Evolutionary conservation across 2,329 filamentous ascomycete species (phyloP), one percentile per base, ranked within the genome.

Genomic region (Eutypella sp.): DNA sequence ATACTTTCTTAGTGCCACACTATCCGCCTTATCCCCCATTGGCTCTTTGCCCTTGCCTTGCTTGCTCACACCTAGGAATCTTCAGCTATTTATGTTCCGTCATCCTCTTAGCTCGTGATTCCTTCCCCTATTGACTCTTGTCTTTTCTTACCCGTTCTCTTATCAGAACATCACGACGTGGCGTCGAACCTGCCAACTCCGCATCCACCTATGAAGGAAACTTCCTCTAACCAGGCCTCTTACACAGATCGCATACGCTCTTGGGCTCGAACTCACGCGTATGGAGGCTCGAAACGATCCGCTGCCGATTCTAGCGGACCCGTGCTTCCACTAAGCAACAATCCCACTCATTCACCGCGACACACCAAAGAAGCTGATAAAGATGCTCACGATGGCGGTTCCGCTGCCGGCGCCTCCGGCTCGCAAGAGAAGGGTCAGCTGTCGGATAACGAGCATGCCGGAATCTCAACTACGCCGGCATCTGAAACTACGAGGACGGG

Each of bases 121-220:
- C 31, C 31, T 33, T n/a, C 31, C 6, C n/a, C n/a, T n/a, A n/a
- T n/a, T 33, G 4, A 33, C 3, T n/a, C 43, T n/a, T 13, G 5
- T 6, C 41, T 49, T 40, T 40, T 34, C 44, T 42, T n/a, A n/a
- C n/a, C 45, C 42, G 38, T 47, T 53, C 34, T 42, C 38, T 42
- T 43, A 34, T 31, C 37, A 56, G 53, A 55, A 53, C 52, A 56
- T 47, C 27, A 54, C 46, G 58, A 60, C 57, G 59, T 61, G 58
- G 58, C 59, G 58, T 62, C 57, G 53, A 56, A 55, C 47, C 47
- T 59, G 58, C 64, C 70, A 67, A 57, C 53, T 45, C 48, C 53
- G 49, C 54, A 51, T 47, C 56, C 53, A 61, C 81, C 78, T 78
- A 82, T 82, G 79, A 82, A 79, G 76, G 69, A 79, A 75, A 67